phyloP scores from a whole-genome alignment of 2,329 filamentous ascomycete species.

The Ophiostoma triangulosporum region DNA sequence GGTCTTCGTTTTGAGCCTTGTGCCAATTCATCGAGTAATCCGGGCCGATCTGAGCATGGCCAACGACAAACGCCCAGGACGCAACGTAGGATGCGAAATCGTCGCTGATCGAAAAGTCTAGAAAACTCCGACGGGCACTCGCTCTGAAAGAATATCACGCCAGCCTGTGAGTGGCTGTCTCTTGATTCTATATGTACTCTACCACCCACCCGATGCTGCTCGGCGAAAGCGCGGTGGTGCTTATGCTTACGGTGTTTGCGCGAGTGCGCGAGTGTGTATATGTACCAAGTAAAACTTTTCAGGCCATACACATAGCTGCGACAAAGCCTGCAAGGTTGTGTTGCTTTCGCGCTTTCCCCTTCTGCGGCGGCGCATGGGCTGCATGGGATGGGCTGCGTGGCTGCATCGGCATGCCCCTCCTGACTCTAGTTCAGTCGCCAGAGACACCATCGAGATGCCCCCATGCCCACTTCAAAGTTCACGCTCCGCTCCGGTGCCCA shows the following conservation, averaged over 20 bases:
- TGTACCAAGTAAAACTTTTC: not conserved
- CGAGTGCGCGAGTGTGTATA: too few species aligned
- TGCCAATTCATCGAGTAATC: too few species aligned
- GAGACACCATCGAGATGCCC: not conserved
- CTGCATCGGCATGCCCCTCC: not conserved
- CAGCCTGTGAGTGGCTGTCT: conserved; percentile 8
- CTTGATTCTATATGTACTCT: not conserved
- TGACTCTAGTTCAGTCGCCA: too few species aligned
- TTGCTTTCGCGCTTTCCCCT: not conserved
- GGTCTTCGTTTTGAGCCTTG: too few species aligned
- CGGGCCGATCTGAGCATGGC: too few species aligned
- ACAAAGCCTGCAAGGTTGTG: not conserved
- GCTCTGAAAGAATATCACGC: conserved; percentile 10
- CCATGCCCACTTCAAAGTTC: not conserved
- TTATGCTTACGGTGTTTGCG: too few species aligned
- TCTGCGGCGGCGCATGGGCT: not conserved
- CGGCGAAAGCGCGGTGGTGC: conserved; percentile 5
- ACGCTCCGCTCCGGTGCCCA: too few species aligned
- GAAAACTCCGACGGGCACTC: conserved; percentile 7
- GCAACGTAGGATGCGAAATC: too few species aligned
- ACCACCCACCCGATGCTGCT: not conserved
- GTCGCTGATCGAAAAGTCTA: not conserved
- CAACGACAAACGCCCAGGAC: too few species aligned
- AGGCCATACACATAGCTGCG: too few species aligned
- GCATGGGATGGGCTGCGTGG: not conserved